These are phyloP conservation scores for Porogramme epimiltina DNA, from an alignment of 1,284 basidiomycete species.

Conservation along the genomic window DNA sequence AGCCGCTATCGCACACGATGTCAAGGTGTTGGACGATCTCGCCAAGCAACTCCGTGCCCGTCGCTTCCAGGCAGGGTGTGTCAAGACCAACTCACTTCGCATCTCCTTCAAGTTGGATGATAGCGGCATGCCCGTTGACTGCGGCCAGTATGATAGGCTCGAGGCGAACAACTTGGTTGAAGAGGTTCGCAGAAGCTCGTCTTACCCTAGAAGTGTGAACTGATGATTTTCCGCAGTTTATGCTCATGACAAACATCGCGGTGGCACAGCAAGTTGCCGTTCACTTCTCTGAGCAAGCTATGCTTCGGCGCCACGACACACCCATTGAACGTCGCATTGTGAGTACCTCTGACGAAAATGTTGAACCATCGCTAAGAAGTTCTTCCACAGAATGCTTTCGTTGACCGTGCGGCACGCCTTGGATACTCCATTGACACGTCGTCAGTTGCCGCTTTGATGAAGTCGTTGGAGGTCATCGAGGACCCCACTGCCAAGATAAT, in stretches of 20 bases:
- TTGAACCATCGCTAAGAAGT: slow-evolving; percentile 6
- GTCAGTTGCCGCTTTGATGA: slow-evolving; percentile 83
- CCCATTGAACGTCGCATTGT: slow-evolving; percentile 91
- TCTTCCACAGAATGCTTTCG: slow-evolving; percentile 65
- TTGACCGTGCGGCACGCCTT: slow-evolving; percentile 79
- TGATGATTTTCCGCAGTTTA: slow-evolving; percentile 61
- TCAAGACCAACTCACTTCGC: slow-evolving; percentile 73
- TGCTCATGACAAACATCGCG: slow-evolving; percentile 89
- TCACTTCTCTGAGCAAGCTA: slow-evolving; percentile 91
- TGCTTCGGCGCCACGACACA: slow-evolving; percentile 91
- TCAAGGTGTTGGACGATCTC: slow-evolving; percentile 69
- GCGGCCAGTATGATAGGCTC: slow-evolving; percentile 60
- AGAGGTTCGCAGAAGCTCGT: slow-evolving; percentile 58
- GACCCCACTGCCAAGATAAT: slow-evolving; percentile 75
- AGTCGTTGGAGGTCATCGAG: slow-evolving; percentile 74
- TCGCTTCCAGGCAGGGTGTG: slow-evolving; percentile 82
- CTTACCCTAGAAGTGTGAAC: no score
- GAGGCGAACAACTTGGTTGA: slow-evolving; percentile 87
- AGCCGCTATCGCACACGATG: slow-evolving; percentile 73
- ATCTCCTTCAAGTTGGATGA: slow-evolving; percentile 85
- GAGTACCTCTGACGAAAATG: slow-evolving; percentile 28
- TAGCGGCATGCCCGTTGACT: slow-evolving; percentile 82
- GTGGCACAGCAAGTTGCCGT: slow-evolving; percentile 94
- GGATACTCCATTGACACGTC: slow-evolving; percentile 84
- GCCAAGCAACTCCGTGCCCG: slow-evolving; percentile 75